Evolutionary conservation across 148 eudicot species (phyloP), one percentile per base, ranked within the genome.

Genomic region (Rhododendron ovatum): DNA sequence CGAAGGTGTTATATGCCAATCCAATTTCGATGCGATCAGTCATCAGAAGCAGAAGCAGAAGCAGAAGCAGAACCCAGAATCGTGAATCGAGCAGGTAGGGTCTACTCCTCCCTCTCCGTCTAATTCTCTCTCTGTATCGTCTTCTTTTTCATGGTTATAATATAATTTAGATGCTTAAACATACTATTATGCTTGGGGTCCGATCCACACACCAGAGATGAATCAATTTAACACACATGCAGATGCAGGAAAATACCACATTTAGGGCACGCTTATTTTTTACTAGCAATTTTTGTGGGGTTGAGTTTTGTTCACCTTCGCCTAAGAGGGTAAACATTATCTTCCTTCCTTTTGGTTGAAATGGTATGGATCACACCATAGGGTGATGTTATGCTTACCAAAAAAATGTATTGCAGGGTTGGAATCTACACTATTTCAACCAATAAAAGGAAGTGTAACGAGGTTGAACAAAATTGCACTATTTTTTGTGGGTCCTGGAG

Each of bases 331-430:
- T 41, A 7, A 41, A 5, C 7, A 41, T 41, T 41, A 41, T 0
- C 45, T 1, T 6, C 45, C 1, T 39, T 5, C 45, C 8, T 6
- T 6, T 41, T 5, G 45, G 8, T 41, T 41, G 43, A 41, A 41
- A 41, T 5, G 7, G 1, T 5, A 0, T 41, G 45, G 0, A 6
- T 41, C 0, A 0, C 1, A 41, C 0, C 7, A 5, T 7, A 41
- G 6, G 6, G 7, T 41, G 45, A 41, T 6, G 8, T 0, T 1
- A 41, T 41, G 7, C 45, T 41, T 41, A 41, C 8, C 7, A 41
- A 41, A 6, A 37, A 0, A 6, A 7, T 41, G 45, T 41, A 41
- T 41, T 6, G 45, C 45, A 41, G 7, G 39, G 7, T 7, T 41
- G 45, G 0, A 7, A 41, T 1, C 0, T 5, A 6, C 5, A 6